Percentiles rank a stretch among this genome's conserved stretches.
phyloP scores from a whole-genome alignment of 2,329 filamentous ascomycete species.

The Septoria petroselini region DNA sequence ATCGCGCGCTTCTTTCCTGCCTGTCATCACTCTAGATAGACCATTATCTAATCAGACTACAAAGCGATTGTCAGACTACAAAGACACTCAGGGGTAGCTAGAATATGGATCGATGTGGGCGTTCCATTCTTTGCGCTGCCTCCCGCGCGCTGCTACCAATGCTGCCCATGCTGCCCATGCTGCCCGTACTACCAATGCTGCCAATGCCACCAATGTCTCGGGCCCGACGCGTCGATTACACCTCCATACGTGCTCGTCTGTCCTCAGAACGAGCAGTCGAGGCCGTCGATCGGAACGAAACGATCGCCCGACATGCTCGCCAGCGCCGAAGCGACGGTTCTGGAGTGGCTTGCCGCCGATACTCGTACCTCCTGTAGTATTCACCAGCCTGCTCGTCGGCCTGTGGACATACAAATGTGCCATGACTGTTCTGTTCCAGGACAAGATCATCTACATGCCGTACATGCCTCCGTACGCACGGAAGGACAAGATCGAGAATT shows the following conservation, averaged over 20 bases:
- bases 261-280: neutral
- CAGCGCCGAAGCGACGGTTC: neutral
- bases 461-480: conserved; percentile 68
- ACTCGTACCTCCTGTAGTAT: conserved; percentile 65
- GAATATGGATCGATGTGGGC: conserved; percentile 4
- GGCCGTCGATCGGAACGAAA: neutral
- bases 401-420: conserved; percentile 65
- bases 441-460: conserved; percentile 79
- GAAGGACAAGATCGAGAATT: conserved; percentile 64
- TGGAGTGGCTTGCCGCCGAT: conserved; percentile 41
- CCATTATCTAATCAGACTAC: too few species aligned
- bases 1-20: too few species aligned
- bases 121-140: neutral
- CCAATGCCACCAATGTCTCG: neutral
- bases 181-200: too few species aligned
- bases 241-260: neutral
- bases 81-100: neutral
- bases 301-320: neutral
- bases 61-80: too few species aligned
- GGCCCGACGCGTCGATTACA: neutral
- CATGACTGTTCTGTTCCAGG: conserved; percentile 74
- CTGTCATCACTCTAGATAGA: too few species aligned
- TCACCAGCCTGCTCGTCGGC: conserved; percentile 61
- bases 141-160: neutral
- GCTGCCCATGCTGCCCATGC: too few species aligned